Evolutionary conservation across 176 grass and related monocot genomes (phyloP), one percentile per base, ranked within the genome.

Genomic region (Aechmea fasciata): DNA sequence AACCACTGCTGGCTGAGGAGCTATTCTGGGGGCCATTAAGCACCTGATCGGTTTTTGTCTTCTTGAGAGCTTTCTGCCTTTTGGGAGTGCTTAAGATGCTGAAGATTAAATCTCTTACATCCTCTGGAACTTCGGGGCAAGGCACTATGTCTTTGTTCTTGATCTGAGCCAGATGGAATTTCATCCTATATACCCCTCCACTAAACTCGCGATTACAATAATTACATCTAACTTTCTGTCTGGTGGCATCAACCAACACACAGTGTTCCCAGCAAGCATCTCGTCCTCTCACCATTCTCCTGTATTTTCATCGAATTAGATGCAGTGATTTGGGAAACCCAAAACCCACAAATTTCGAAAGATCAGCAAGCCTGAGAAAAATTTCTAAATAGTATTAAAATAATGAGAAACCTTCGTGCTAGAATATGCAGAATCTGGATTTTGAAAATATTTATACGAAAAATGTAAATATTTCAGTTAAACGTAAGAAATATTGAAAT

Each of bases 191-290:
- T 66, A 75, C 73, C 14, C 73, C 73, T 33, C 73, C 73, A 53
- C 73, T 75, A 51, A 75, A 75, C 19, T 66, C 73, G 41, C 63
- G 73, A 19, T 29, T 61, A 24, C 73, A 75, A 51, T 75, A 75
- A 18, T 75, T 75, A 53, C 73, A 75, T 49, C 73, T 64, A 50
- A 75, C 73, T 75, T 75, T 75, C 62, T 75, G 73, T 54, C 73
- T 65, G 29, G 73, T 75, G 2, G 73, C 73, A 47, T 75, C 73
- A 75, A 75, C 61, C 61, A 75, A 49, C 50, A 75, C 73, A 66
- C 73, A 75, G 61, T 75, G 73, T 3, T 75, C 73, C 73, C 73
- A 75, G 50, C 73, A 75, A 52, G 73, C 49, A 75, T 75, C 73
- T 50, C 63, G 63, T 53, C 63, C 73, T 75, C 73, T 75, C 48